Base-by-base conservation (phyloP, 805 yeast genomes). In the Ogataea naganishii region DNA sequence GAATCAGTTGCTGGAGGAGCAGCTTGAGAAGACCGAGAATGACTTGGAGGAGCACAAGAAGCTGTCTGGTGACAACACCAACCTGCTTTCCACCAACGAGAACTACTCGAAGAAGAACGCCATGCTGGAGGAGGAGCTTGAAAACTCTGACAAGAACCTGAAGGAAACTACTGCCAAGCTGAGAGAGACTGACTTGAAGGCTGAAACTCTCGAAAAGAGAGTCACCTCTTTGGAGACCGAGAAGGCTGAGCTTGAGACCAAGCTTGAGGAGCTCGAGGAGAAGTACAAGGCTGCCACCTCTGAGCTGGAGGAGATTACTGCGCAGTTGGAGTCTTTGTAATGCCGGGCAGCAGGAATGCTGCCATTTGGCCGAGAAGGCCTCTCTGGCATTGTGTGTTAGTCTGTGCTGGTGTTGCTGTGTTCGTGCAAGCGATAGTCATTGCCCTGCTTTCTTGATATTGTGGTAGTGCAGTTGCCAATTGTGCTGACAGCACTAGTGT, bases 301-400 rank as follows among this genome's bases (percentile, higher is more conserved):
- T 45, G 98, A 92, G 65, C 74, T 92, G 66, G 97, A 92, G 49
- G 96, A 88, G 66, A 88, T 92, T 66, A 80, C 86, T 59, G 85
- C 86, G 57, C 96, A 94, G 67, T 80, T 92, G 62, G 97, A 92
- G 64, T 75, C 75, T 45, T 62, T 72, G 53, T 71, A 62, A 58
- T n/a, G n/a, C n/a, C n/a, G n/a, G n/a, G n/a, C n/a, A n/a, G n/a
- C n/a, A n/a, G n/a, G n/a, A n/a, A n/a, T n/a, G n/a, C n/a, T n/a
- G n/a, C n/a, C n/a, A n/a, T n/a, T n/a, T n/a, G n/a, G n/a, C n/a
- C n/a, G n/a, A n/a, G n/a, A n/a, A n/a, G n/a, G n/a, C n/a, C n/a
- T n/a, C n/a, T n/a, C n/a, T n/a, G n/a, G n/a, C n/a, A n/a, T n/a
- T n/a, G n/a, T n/a, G n/a, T n/a, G n/a, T n/a, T n/a, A n/a, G n/a